phyloP scores from a whole-genome alignment of 805 yeast species.

The Wickerhamia fluorescens region DNA sequence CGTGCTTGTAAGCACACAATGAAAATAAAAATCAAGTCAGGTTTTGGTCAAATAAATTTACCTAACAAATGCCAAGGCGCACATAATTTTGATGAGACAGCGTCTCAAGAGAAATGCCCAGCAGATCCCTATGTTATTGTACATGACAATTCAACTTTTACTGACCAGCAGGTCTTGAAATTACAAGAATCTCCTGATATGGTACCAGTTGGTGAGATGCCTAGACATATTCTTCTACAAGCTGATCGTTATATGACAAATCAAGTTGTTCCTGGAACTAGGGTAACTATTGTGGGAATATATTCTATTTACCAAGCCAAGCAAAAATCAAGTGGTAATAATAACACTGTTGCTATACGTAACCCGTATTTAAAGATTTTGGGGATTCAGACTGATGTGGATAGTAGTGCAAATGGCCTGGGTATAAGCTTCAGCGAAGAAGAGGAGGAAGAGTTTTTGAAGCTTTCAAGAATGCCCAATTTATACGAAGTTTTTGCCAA shows the following conservation, averaged over 20 bases:
- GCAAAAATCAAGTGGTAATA: constrained; percentile 36
- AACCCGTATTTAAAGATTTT: constrained; percentile 84
- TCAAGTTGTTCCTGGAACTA: constrained; percentile 87
- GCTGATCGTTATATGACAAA: constrained; percentile 88
- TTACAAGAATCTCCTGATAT: constrained; percentile 96
- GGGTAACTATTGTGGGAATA: constrained; percentile 88
- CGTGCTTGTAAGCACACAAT: constrained; percentile 79
- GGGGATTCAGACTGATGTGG: constrained; percentile 82
- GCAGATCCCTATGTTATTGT: constrained; percentile 88
- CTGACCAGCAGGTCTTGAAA: constrained; percentile 91
- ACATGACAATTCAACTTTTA: constrained; percentile 88
- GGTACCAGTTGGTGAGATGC: constrained; percentile 99
- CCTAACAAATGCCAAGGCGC: constrained; percentile 59
- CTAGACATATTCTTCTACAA: constrained; percentile 81
- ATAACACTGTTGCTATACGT: constrained; percentile 76
- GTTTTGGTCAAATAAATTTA: constrained; percentile 62
- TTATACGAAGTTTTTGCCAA: constrained; percentile 77
- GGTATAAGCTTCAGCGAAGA: constrained; percentile 70
- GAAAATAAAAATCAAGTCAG: constrained; percentile 52
- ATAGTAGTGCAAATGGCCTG: constrained; percentile 55
- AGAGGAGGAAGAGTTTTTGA: constrained; percentile 87
- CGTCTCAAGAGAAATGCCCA: constrained; percentile 63
- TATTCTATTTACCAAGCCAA: constrained; percentile 80
- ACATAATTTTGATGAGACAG: constrained; percentile 32
- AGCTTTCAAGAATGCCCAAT: constrained; percentile 74